Evolutionary conservation across 345 rosid species (phyloP).

Genomic region (Melaleuca alternifolia): DNA sequence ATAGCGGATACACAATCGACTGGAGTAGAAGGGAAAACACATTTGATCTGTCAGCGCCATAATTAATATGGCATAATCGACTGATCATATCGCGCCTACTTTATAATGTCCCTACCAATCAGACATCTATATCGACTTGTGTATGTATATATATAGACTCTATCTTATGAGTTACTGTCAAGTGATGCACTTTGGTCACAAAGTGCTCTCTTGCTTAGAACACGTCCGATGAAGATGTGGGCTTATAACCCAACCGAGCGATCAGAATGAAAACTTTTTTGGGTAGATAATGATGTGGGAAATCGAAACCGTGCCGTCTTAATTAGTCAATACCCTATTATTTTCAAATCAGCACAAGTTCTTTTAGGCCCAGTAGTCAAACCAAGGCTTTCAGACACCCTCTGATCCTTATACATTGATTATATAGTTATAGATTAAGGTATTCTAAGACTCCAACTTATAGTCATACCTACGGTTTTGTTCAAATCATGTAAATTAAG

Average conservation of each 20-base stretch:
- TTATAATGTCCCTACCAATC: background rate
- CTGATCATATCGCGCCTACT: background rate
- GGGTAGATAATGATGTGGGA: accelerated
- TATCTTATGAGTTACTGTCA: too few relatives aligned
- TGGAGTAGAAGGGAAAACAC: background rate
- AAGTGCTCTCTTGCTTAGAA: too few relatives aligned
- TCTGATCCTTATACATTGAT: background rate
- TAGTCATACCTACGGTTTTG: background rate
- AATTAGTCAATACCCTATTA: background rate
- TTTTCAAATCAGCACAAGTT: background rate
- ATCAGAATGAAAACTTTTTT: background rate
- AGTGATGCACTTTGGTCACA: too few relatives aligned
- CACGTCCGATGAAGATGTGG: background rate
- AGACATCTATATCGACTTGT: background rate
- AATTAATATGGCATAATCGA: background rate
- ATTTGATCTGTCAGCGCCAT: background rate
- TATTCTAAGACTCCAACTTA: background rate
- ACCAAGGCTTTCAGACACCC: background rate
- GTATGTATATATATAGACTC: too few relatives aligned
- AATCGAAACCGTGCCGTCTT: accelerated
- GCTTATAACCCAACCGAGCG: background rate
- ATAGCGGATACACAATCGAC: background rate
- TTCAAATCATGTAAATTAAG: background rate
- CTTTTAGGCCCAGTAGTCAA: background rate
- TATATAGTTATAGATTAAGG: background rate